Conservation (phyloP, 2,329 filamentous ascomycete genomes). For the Lasiodiplodia hormozganensis region DNA sequence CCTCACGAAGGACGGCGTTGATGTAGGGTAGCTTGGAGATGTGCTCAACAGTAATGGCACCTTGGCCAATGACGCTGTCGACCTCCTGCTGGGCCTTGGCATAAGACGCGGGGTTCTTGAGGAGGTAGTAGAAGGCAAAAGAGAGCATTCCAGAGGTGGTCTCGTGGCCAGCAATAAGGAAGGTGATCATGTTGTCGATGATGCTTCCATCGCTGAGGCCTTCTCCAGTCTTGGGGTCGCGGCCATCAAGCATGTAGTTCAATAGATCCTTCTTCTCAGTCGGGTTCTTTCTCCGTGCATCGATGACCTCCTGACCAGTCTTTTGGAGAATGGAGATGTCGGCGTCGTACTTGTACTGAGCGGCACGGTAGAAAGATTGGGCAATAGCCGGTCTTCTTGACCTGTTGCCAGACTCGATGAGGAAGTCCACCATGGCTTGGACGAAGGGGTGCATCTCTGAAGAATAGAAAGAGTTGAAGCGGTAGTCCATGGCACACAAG, state of each 20-base stretch:
- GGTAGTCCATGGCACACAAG: conserved; percentile 49
- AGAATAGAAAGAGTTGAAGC: conserved; percentile 51
- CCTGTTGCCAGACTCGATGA: conserved; percentile 45
- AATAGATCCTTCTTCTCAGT: conserved; percentile 67
- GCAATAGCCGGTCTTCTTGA: conserved; percentile 40
- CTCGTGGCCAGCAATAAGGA: conserved; percentile 64
- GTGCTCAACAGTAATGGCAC: conserved; percentile 56
- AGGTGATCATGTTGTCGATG: conserved; percentile 72
- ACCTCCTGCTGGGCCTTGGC: conserved; percentile 61
- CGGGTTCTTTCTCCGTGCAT: conserved; percentile 61
- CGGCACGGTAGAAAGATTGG: conserved; percentile 45
- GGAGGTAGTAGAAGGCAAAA: conserved; percentile 58
- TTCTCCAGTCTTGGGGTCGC: conserved; percentile 67
- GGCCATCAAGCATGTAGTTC: conserved; percentile 63
- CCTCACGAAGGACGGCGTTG: conserved; percentile 61
- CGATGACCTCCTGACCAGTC: conserved; percentile 64
- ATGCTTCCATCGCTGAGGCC: conserved; percentile 65
- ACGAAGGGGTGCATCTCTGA: conserved; percentile 47
- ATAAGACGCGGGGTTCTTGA: conserved; percentile 59
- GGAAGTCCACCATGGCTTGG: conserved; percentile 47
- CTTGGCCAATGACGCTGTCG: conserved; percentile 58
- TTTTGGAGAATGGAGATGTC: conserved; percentile 62
- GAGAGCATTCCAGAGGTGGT: conserved; percentile 48
- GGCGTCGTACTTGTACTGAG: conserved; percentile 58
- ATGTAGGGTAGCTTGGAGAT: conserved; percentile 61